A percentile compares a stretch with the other conserved stretches of the same genome.
Evolutionary conservation across 331 rosid species (phyloP).

Genomic region (Pyracantha coccinea): DNA sequence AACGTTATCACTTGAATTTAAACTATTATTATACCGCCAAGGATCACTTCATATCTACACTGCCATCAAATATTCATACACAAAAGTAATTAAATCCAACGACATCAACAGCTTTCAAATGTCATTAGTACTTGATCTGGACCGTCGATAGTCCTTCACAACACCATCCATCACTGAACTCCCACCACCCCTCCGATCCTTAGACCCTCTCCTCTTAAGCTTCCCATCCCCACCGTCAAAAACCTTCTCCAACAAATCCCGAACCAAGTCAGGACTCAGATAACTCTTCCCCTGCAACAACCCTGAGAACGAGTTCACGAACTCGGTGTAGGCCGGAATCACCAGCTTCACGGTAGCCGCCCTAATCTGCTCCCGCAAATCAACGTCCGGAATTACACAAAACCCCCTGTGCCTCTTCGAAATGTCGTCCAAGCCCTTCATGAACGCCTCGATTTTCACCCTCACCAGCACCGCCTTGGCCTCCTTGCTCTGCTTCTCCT

Average conservation of each 20-base stretch:
- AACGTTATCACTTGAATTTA: too few species aligned
- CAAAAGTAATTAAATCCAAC: neutral
- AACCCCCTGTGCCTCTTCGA: slow-evolving; percentile 38
- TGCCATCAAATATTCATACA: neutral
- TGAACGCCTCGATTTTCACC: slow-evolving; percentile 48
- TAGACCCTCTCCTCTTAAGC: slow-evolving; percentile 25
- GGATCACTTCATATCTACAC: neutral
- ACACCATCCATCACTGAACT: slow-evolving; percentile 28
- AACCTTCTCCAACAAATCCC: slow-evolving; percentile 38
- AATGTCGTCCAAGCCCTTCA: slow-evolving; percentile 48
- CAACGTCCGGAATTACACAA: slow-evolving; percentile 57
- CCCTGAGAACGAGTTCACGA: slow-evolving; percentile 39
- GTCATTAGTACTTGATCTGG: slow-evolving; percentile 19
- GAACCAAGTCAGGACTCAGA: slow-evolving; percentile 43
- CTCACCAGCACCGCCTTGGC: slow-evolving; percentile 25
- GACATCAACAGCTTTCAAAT: neutral
- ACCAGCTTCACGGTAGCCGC: slow-evolving; percentile 50
- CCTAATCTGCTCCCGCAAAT: slow-evolving; percentile 67
- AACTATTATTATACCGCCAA: neutral
- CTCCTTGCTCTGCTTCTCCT: slow-evolving; percentile 32
- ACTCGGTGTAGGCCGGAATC: slow-evolving; percentile 42
- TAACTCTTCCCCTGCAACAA: slow-evolving; percentile 38
- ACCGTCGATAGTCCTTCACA: slow-evolving; percentile 13
- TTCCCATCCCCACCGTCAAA: slow-evolving; percentile 32
- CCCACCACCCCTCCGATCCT: slow-evolving; percentile 30